phyloP scores from a whole-genome alignment of 2,329 filamentous ascomycete genomes.

The Penicillium oxalicum region DNA sequence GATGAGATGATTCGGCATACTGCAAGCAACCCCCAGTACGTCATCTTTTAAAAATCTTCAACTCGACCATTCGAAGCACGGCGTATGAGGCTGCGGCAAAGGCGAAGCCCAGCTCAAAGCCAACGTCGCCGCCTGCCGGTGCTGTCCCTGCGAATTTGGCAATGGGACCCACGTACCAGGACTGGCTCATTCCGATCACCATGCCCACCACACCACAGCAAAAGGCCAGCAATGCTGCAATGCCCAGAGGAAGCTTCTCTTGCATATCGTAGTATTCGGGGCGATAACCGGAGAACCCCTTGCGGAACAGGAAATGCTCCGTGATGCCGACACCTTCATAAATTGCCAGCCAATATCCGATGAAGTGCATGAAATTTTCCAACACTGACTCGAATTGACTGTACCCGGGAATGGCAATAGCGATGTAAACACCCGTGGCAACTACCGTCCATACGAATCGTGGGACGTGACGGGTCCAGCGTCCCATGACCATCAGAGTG shows the following conservation, averaged over 20 bases:
- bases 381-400: slow-evolving; percentile 57
- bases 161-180: slow-evolving; percentile 63
- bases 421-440: slow-evolving; percentile 58
- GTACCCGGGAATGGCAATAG: slow-evolving; percentile 65
- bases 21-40: no score
- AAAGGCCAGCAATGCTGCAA: slow-evolving; percentile 60
- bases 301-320: slow-evolving; percentile 63
- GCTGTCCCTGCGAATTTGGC: slow-evolving; percentile 51
- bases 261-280: slow-evolving; percentile 54
- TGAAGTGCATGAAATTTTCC: slow-evolving; percentile 64
- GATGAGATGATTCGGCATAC: no score
- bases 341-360: slow-evolving; percentile 67
- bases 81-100: slow-evolving; percentile 52
- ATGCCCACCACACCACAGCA: slow-evolving; percentile 59
- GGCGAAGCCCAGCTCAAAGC: slow-evolving; percentile 60
- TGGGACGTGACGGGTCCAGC: slow-evolving; percentile 54
- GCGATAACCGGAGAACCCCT: slow-evolving; percentile 54
- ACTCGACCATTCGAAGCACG: slow-evolving; percentile 45
- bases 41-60: slow-evolving; percentile 40
- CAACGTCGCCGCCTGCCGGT: slow-evolving; percentile 49
- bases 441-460: slow-evolving; percentile 61
- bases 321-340: slow-evolving; percentile 60
- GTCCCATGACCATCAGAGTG: slow-evolving; percentile 59
- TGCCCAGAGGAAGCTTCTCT: slow-evolving; percentile 53
- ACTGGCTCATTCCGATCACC: slow-evolving; percentile 63